Conservation (phyloP, 371 early-diverging fungal species). For the Choanephora cucurbitarum region DNA sequence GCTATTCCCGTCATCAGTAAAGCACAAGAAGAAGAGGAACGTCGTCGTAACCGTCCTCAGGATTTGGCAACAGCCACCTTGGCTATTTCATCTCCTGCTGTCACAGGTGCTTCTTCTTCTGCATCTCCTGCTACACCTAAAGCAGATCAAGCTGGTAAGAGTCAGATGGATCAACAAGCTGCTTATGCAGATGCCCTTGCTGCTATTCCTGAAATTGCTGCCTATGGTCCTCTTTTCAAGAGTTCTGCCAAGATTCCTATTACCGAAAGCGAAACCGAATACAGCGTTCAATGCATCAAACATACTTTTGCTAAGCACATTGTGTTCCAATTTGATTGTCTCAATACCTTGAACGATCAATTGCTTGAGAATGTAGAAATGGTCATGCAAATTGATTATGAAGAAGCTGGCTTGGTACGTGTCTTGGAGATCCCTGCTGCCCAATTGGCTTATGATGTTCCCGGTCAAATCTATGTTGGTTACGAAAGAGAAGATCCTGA, state of each 20-base stretch:
- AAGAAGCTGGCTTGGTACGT: constrained; percentile 61
- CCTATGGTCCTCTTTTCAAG: constrained; percentile 87
- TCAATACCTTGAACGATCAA: constrained; percentile 92
- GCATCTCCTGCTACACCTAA: constrained; percentile 16
- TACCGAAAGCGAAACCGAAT: constrained; percentile 96
- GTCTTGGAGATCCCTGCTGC: constrained; percentile 67
- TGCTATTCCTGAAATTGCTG: constrained; percentile 79
- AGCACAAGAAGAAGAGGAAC: constrained; percentile 77
- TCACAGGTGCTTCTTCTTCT: constrained; percentile 22
- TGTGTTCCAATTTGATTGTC: constrained; percentile 95
- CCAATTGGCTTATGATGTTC: constrained; percentile 76
- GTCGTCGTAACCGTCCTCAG: constrained; percentile 45
- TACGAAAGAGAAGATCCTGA: constrained; percentile 64
- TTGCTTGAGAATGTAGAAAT: constrained; percentile 90
- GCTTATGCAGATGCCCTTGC: constrained; percentile 76
- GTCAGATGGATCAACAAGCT: constrained; percentile 61
- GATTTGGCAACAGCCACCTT: constrained; percentile 27
- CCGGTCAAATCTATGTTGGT: constrained; percentile 85
- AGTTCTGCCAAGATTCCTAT: constrained; percentile 75
- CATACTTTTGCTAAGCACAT: constrained; percentile 90
- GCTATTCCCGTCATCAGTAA: constrained; percentile 80
- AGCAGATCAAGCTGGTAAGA: constrained; percentile 2
- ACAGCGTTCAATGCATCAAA: constrained; percentile 88
- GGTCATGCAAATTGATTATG: constrained; percentile 75
- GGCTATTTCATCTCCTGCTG: constrained; percentile 30